phyloP scores from a whole-genome alignment of 495 filamentous ascomycete species.

The Xylaria longipes region DNA sequence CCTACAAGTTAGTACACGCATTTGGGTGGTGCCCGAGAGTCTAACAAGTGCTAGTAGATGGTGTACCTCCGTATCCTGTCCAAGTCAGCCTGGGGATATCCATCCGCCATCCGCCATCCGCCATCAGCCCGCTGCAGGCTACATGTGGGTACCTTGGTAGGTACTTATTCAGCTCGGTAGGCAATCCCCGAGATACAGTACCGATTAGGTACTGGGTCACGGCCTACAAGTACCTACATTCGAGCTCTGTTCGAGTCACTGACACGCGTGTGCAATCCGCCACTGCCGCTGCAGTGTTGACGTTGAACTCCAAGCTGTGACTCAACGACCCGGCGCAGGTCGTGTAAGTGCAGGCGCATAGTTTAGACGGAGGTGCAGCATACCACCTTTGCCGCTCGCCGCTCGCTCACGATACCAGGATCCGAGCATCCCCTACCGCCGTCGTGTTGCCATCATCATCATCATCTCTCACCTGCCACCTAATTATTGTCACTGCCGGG shows the following conservation, averaged over 20 bases:
- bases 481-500: neutral
- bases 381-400: slow-evolving; percentile 7
- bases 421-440: slow-evolving; percentile 14
- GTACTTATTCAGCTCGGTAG: slow-evolving; percentile 25
- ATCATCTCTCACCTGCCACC: neutral
- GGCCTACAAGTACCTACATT: neutral
- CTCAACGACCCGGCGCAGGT: slow-evolving; percentile 8
- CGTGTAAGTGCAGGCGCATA: neutral
- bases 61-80: neutral
- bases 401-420: neutral
- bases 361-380: slow-evolving; percentile 3
- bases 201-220: neutral
- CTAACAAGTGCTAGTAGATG: neutral
- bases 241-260: slow-evolving; percentile 1
- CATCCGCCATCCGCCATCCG: too few species aligned
- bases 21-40: neutral
- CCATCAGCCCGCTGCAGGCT: neutral
- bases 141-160: slow-evolving; percentile 21
- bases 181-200: slow-evolving; percentile 9
- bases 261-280: slow-evolving; percentile 16
- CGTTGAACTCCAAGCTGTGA: slow-evolving; percentile 21
- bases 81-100: neutral
- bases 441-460: slow-evolving; percentile 23
- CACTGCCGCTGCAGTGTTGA: slow-evolving; percentile 13
- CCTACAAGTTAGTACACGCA: neutral